Evolutionary conservation across 225 moss, liverwort and hornwort species (phyloP), one percentile per base, ranked within the genome.

Genomic region (Pseudoscleropodium purum): DNA sequence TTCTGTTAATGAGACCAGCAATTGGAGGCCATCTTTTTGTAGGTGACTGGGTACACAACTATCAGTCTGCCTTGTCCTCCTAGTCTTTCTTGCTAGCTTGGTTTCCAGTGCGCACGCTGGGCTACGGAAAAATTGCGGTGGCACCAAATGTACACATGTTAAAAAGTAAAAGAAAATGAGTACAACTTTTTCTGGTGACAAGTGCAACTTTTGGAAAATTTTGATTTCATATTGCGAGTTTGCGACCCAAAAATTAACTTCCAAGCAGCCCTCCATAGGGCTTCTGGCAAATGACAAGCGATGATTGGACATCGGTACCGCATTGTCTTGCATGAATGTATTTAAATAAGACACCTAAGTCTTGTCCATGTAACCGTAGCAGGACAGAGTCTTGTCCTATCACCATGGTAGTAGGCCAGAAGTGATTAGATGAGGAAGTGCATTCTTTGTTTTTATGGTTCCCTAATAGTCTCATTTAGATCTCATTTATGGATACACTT

Each of bases 401-500:
- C 27, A 79, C 26, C 18, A 79, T 16, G 7, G 3, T n/a, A n/a
- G 36, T 54, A 15, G 52, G 77, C 25, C 9, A 23, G 9, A 24
- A 36, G 21, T 37, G 15, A 56, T 14, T 25, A 56, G 56, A 18
- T 18, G 27, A 57, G 7, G 4, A 79, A n/a, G 26, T 27, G 26
- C 17, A 25, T 37, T 17, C 5, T 27, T 79, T n/a, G 7, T 27
- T 18, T 37, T 1, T 56, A 24, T 26, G 17, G 2, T n/a, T 79
- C n/a, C 1, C 1, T 33, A 5, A 33, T 21, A 51, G 21, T 51
- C 13, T 76, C 23, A 77, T 36, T 79, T 15, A 26, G n/a, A n/a
- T n/a, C n/a, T n/a, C n/a, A n/a, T n/a, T 16, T 7, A 54, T 47
- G 4, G 4, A 18, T 0, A 26, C 3, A n/a, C 3, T 57, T 18